Conservation (phyloP, 2,329 filamentous ascomycete genomes). For the Aspergillus pseudoglaucus region DNA sequence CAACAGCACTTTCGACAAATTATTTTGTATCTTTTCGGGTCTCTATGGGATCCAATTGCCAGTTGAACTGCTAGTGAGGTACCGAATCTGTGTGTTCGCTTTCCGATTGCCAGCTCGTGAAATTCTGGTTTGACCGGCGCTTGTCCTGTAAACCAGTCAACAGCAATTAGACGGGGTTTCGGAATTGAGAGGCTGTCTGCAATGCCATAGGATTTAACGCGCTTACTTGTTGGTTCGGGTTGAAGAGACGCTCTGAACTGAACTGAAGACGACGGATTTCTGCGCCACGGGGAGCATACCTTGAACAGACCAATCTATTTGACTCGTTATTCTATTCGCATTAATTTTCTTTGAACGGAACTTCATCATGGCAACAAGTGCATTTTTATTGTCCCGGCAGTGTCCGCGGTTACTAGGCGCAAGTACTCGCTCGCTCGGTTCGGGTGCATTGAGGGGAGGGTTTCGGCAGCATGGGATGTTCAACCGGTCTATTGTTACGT, state of each 20-base stretch:
- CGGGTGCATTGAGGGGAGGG: not conserved
- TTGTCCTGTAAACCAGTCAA: not conserved
- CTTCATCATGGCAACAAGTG: slow-evolving; percentile 10
- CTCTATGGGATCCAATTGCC: not conserved
- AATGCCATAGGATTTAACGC: not conserved
- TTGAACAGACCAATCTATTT: not conserved
- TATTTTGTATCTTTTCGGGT: not conserved
- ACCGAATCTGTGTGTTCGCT: not conserved
- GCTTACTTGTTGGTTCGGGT: not conserved
- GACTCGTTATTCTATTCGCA: not conserved
- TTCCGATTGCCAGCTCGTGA: not conserved
- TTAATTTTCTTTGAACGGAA: not conserved
- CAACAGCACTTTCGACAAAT: not conserved
- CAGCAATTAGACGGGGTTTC: too few relatives aligned
- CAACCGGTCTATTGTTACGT: not conserved
- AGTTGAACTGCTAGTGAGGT: not conserved
- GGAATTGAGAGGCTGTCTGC: not conserved
- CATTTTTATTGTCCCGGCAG: slow-evolving; percentile 5
- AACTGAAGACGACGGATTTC: not conserved
- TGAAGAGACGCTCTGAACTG: not conserved
- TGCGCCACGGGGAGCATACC: not conserved
- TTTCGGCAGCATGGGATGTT: not conserved
- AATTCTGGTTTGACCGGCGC: not conserved
- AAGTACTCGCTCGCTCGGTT: not conserved
- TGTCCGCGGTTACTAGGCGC: slow-evolving; percentile 3